Evolutionary conservation across 495 filamentous ascomycete genomes (phyloP), one percentile per base, ranked within the genome.

Genomic region (Xylaria longipes): DNA sequence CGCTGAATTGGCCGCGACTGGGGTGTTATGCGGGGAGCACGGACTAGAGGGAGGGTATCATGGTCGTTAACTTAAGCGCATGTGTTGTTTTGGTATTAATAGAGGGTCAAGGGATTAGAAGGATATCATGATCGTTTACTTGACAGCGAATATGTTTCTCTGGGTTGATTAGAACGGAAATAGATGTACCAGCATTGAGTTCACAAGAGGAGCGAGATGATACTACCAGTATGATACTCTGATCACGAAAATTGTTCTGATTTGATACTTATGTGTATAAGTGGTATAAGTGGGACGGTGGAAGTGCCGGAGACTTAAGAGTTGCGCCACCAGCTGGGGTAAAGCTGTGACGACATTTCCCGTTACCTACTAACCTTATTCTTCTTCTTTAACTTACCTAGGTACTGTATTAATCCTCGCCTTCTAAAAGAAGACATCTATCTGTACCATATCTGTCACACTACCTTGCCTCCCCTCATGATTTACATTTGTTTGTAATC

Each of bases 271-370:
- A 12, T 54, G 17, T 60, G 5, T 58, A 5, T 58, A 58, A 9
- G n/a, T n/a, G n/a, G n/a, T n/a, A n/a, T n/a, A n/a, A n/a, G n/a
- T n/a, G n/a, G n/a, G n/a, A n/a, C n/a, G n/a, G n/a, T n/a, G n/a
- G n/a, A n/a, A n/a, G n/a, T n/a, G n/a, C n/a, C n/a, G n/a, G n/a
- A n/a, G n/a, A n/a, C n/a, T n/a, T n/a, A n/a, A 54, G 50, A 54
- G 25, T 54, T 54, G 27, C 27, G 52, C 52, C 50, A 56, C 52
- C 37, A 46, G 33, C 15, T 65, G 41, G 62, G 37, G 25, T n/a
- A 7, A 45, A 46, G 43, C 58, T 64, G 15, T 70, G 68, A 70
- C 68, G 68, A 46, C 68, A 64, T 70, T 37, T 62, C 56, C 54
- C 41, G 67, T 31, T 31, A 48, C 57, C 33, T 57, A 46, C 29